phyloP scores from a whole-genome alignment of 2,329 filamentous ascomycete genomes.

The Aspergillus terreus region DNA sequence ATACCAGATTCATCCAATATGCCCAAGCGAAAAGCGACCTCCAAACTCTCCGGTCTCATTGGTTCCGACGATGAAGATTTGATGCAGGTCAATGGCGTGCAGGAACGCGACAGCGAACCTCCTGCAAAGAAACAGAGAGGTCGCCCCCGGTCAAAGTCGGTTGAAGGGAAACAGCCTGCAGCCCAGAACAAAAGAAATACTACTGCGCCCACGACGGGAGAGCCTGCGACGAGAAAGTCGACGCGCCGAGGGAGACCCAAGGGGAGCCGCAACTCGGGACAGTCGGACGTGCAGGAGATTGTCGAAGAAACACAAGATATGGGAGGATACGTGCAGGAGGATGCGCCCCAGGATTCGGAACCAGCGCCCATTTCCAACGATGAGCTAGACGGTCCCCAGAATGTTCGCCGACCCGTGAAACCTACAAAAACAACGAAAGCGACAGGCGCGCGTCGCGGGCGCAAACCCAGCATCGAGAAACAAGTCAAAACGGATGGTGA shows the following conservation, averaged over 20 bases:
- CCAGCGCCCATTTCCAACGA: slow-evolving; percentile 17
- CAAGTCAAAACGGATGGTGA: slow-evolving; percentile 35
- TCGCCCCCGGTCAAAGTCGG: slow-evolving; percentile 41
- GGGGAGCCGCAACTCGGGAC: slow-evolving; percentile 25
- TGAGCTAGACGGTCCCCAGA: slow-evolving; percentile 20
- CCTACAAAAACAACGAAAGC: slow-evolving; percentile 20
- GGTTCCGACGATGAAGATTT: slow-evolving; percentile 47
- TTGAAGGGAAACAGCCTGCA: slow-evolving; percentile 29
- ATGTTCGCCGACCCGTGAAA: slow-evolving; percentile 14
- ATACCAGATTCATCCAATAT: slow-evolving; percentile 17
- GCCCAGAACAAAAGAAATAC: slow-evolving; percentile 26
- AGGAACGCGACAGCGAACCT: slow-evolving; percentile 30
- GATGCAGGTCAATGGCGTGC: slow-evolving; percentile 28
- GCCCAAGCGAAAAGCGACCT: slow-evolving; percentile 40
- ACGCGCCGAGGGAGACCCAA: slow-evolving; percentile 29
- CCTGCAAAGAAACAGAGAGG: slow-evolving; percentile 37
- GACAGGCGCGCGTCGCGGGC: slow-evolving; percentile 20
- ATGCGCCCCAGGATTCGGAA: slow-evolving; percentile 7
- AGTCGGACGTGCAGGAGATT: slow-evolving; percentile 25
- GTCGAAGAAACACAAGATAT: slow-evolving; percentile 25
- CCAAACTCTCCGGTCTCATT: slow-evolving; percentile 44
- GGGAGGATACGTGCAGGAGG: slow-evolving; percentile 19
- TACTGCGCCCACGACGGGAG: slow-evolving; percentile 17
- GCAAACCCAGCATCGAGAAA: slow-evolving; percentile 22
- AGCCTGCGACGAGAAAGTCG: slow-evolving; percentile 15